A percentile compares a stretch with the other conserved stretches of the same genome.
These are phyloP conservation scores for Globomyces pollinis-pini DNA, from an alignment of 192 early-diverging fungal genomes.

Conservation along the genomic window DNA sequence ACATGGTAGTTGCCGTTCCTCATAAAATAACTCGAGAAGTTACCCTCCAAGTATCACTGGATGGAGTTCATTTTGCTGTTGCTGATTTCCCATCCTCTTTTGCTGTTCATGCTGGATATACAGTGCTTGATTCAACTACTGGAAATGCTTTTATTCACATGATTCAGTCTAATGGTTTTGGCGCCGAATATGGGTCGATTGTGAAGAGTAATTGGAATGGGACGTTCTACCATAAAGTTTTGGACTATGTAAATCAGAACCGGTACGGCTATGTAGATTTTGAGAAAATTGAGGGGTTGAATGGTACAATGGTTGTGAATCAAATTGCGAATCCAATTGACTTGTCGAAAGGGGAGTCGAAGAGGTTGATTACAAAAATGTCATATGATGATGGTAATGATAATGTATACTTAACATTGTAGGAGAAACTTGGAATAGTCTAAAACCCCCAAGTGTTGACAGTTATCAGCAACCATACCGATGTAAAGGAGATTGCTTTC, in stretches of 20 bases:
- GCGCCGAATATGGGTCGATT: constrained; percentile 68
- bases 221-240: constrained; percentile 60
- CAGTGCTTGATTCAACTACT: constrained; percentile 74
- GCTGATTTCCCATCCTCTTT: constrained; percentile 76
- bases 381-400: constrained; percentile 78
- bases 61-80: constrained; percentile 62
- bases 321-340: constrained; percentile 67
- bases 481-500: constrained; percentile 39
- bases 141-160: constrained; percentile 75
- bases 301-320: constrained; percentile 81
- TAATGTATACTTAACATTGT: constrained; percentile 2
- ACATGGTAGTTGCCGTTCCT: constrained; percentile 69
- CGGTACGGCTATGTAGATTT: constrained; percentile 68
- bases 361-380: constrained; percentile 68
- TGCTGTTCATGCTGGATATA: constrained; percentile 63
- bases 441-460: constrained; percentile 26
- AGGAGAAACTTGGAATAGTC: constrained; percentile 13
- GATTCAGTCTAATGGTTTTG: constrained; percentile 25
- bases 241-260: constrained; percentile 76
- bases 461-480: constrained; percentile 16
- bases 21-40: constrained; percentile 33
- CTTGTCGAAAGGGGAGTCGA: constrained; percentile 47
- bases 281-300: constrained; percentile 82
- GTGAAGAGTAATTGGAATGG: constrained; percentile 82
- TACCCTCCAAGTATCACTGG: constrained; percentile 61